Evolutionary conservation across 1,139 yeast genomes (phyloP), one percentile per base, ranked within the genome.

Genomic region (Williopsis jadinii): DNA sequence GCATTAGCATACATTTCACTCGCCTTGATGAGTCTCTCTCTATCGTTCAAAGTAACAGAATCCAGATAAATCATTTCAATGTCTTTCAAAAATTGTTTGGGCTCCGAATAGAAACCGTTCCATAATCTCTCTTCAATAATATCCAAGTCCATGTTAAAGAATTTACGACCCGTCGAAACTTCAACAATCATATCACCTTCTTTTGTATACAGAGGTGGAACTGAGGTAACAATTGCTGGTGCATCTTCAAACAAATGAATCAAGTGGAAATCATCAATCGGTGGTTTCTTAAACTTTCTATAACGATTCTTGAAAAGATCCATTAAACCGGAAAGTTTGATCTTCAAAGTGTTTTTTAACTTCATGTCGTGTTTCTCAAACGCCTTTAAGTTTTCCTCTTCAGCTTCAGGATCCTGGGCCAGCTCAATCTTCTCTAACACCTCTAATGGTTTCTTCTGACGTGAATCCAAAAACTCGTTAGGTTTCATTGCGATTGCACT

Each of bases 1-100:
- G 96, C 96, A 64, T 92, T 90, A 9, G 97, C 95, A 57, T 78
- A 74, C 97, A 94, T 88, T 62, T 94, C 98, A 46, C 92, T 85
- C 0, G 97, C 96, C 59, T 85, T 88, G 43, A 90, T 72, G 11
- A 82, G 68, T 40, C 95, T 68, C 47, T 92, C 98, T 38, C 97
- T 73, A 50, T 90, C 97, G 1, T 86, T 88, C 8, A 74, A 64
- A 0, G 81, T 77, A 28, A 74, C 70, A 0, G 95, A 75, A 63
- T 94, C 99, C 36, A 73, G 71, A 36, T 86, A 82, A 37, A 94
- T 90, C 77, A 84, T 73, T 57, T 80, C 86, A 39, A 94, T 74
- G 58, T 94, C 98, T 52, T 74, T 77, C 52, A 90, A 64, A 58
- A 85, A 90, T 59, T 92, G 97, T 51, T 78, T 82, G 11, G 98